A percentile compares a stretch with the other conserved stretches of the same genome.
Evolutionary conservation across 2,329 filamentous ascomycete genomes (phyloP).

Genomic region (Colletotrichum spinosum): DNA sequence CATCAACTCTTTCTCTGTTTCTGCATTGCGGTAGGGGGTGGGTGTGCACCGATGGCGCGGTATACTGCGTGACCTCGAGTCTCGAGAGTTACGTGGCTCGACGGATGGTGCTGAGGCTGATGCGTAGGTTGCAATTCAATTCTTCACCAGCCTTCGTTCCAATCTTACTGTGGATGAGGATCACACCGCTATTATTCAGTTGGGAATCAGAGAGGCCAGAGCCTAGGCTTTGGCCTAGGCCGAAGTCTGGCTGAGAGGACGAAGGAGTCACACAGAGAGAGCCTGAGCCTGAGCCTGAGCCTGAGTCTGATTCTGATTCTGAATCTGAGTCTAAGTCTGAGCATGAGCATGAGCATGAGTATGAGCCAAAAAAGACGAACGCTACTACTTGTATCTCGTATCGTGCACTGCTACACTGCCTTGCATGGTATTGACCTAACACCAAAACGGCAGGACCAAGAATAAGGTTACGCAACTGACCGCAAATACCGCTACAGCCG

Average conservation of each 20-base stretch:
- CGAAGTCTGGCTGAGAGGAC: too few species aligned
- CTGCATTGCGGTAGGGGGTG: not conserved
- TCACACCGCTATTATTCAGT: not conserved
- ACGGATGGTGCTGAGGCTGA: not conserved
- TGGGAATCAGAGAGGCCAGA: conserved; percentile 13
- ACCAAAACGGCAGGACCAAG: conserved; percentile 21
- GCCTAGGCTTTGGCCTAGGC: too few species aligned
- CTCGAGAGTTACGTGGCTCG: conserved; percentile 10
- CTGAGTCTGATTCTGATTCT: not conserved
- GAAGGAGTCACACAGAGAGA: not conserved
- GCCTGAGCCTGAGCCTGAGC: not conserved
- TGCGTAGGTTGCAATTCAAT: conserved; percentile 14
- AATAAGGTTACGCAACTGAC: conserved; percentile 31
- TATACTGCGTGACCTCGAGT: conserved; percentile 13
- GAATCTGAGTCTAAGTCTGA: not conserved
- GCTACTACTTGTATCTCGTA: too few species aligned
- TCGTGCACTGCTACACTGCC: too few species aligned
- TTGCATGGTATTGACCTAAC: conserved; percentile 7
- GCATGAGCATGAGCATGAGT: conserved; percentile 9
- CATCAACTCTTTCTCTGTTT: conserved; percentile 3
- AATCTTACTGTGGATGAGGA: conserved; percentile 10
- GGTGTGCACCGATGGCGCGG: conserved; percentile 11
- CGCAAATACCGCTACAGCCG: conserved; percentile 17
- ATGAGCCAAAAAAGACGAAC: conserved; percentile 1
- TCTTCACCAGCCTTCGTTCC: not conserved